Evolutionary conservation across 2,329 filamentous ascomycete genomes (phyloP).

Genomic region (Apiospora pterosperma): DNA sequence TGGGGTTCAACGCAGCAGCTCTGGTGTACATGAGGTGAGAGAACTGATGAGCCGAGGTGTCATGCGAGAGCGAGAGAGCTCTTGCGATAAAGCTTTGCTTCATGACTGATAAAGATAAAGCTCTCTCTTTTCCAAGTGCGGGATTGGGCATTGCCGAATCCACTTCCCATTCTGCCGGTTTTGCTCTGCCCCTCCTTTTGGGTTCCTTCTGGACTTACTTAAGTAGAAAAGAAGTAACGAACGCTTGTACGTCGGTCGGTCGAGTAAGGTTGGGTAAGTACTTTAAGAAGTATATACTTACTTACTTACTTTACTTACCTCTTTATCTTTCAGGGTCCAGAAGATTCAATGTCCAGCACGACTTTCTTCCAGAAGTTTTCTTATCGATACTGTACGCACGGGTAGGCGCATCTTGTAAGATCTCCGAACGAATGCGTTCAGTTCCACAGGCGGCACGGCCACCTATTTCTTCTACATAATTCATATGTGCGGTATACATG

Average conservation of each 20-base stretch:
- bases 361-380: background rate
- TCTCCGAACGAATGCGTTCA: background rate
- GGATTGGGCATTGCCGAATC: background rate
- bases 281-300: no score
- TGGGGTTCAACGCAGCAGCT: background rate
- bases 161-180: background rate
- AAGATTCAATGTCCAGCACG: background rate
- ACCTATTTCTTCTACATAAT: background rate
- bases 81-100: constrained; percentile 1
- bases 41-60: background rate
- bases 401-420: background rate
- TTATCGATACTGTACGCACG: background rate
- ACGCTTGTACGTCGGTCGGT: background rate
- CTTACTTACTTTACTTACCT: no score
- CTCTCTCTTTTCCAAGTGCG: background rate
- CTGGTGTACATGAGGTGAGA: background rate
- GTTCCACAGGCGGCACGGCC: background rate
- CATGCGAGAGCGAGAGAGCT: background rate
- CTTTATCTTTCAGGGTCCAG: background rate
- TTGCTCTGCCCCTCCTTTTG: background rate
- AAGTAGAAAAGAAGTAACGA: no score
- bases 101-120: background rate
- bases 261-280: background rate
- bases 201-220: no score
- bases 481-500: no score